Evolutionary conservation across 176 grass and related monocot species (phyloP).

Genomic region (Cymbopogon citratus): DNA sequence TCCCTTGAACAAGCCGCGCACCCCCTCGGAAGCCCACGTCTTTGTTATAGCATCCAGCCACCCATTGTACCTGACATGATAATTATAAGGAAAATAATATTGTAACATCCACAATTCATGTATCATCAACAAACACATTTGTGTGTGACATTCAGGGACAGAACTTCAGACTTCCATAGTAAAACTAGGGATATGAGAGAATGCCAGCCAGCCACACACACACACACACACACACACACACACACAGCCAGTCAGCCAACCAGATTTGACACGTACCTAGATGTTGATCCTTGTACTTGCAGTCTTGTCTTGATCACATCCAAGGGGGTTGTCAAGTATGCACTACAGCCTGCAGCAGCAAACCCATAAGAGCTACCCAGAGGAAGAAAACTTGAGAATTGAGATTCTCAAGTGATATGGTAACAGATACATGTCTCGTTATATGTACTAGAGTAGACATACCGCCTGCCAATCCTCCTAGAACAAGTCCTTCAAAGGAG

Average conservation of each 20-base stretch:
- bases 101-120: background rate
- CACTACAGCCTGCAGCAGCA: constrained; percentile 63
- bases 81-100: constrained; percentile 18
- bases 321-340: constrained; percentile 81
- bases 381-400: background rate
- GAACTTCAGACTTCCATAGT: background rate
- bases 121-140: background rate
- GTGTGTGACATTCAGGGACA: background rate
- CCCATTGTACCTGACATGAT: constrained; percentile 75
- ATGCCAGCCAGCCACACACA: background rate
- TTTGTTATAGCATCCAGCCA: constrained; percentile 84
- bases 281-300: constrained; percentile 83
- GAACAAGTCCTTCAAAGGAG: constrained; percentile 80
- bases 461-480: constrained; percentile 80
- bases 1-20: constrained; percentile 78
- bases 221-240: no score
- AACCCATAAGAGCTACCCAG: constrained; percentile 13
- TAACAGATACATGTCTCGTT: background rate
- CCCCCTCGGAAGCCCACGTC: constrained; percentile 68
- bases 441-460: constrained; percentile 21
- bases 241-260: background rate
- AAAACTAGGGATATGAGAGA: background rate
- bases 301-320: constrained; percentile 89
- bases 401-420: background rate
- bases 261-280: constrained; percentile 44